Evolutionary conservation across 1,139 yeast genomes (phyloP), one percentile per base, ranked within the genome.

Genomic region (Nematodospora anomalae): DNA sequence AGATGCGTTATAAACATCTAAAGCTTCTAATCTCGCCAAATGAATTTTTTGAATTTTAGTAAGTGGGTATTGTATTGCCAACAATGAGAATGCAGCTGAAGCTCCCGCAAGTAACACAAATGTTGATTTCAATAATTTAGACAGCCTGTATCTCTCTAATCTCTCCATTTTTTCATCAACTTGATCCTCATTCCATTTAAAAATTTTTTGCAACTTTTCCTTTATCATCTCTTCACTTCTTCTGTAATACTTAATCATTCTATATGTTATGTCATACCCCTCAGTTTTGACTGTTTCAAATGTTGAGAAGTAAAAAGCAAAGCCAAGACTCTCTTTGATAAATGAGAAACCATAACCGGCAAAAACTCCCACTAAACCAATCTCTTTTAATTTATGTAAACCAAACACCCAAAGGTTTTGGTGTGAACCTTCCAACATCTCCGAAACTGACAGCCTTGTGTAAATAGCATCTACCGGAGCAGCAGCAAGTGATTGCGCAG

Each of bases 401-500:
- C 94, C 90, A 58, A 87, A 90, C 25, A 65, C 61, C 95, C 96
- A 87, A 41, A 89, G 58, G 41, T 84, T 82, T 36, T 76, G 77
- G 55, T 85, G 86, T 26, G 74, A 70, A 4, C 89, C 87, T 38
- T 73, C 73, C 16, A 88, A 60, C 44, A 88, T 64, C 47, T 87
- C 96, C 4, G 83, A 75, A 1, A 88, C 83, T 2, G 81, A 72
- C 53, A 89, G 85, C 48, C 97, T 70, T 1, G 95, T 79, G 51
- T 84, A 86, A 6, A 90, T 80, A 6, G 97, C 96, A 60, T 90
- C 97, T 3, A 90, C 74, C 0, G 97, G 97, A 2, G 97, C 95
- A 1, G 96, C 96, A 1, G 89, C 92, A n/a, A 87, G 62, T 12
- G 95, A 84, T 51, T 92, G 96, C 10, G 80, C 79, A 0, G 82